Conservation (phyloP, 805 yeast species). For the Candida adriatica region DNA sequence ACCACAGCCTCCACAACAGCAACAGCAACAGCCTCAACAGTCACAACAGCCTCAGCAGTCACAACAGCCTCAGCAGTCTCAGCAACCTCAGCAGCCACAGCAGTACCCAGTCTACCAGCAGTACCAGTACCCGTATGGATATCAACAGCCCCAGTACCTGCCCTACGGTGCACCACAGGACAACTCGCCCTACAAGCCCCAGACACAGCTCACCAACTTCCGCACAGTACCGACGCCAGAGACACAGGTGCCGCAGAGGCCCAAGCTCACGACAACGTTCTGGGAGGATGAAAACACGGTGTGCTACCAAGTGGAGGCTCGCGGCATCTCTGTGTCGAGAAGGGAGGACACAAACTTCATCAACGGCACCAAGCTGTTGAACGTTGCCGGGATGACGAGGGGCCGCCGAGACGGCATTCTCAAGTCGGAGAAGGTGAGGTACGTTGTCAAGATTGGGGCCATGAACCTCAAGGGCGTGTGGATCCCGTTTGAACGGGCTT, state of each 20-base stretch:
- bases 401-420: conserved; percentile 68
- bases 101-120: too few relatives aligned
- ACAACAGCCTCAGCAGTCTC: too few relatives aligned
- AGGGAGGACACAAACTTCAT: conserved; percentile 69
- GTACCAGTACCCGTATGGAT: too few relatives aligned
- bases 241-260: conserved; percentile 29
- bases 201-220: too few relatives aligned
- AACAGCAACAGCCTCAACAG: too few relatives aligned
- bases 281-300: conserved; percentile 72
- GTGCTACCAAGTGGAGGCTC: conserved; percentile 67
- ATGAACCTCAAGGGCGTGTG: conserved; percentile 73
- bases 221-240: too few relatives aligned
- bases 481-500: conserved; percentile 69
- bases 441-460: conserved; percentile 68
- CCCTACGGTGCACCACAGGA: too few relatives aligned
- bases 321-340: conserved; percentile 59
- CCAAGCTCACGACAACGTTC: conserved; percentile 64
- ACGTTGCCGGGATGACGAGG: conserved; percentile 68
- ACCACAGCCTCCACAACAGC: too few relatives aligned
- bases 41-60: too few relatives aligned
- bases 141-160: too few relatives aligned
- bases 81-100: too few relatives aligned
- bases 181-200: too few relatives aligned
- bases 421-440: conserved; percentile 58
- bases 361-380: conserved; percentile 62